Evolutionary conservation across 306 rosid species (phyloP).

Genomic region (Hylodesmum podocarpum): DNA sequence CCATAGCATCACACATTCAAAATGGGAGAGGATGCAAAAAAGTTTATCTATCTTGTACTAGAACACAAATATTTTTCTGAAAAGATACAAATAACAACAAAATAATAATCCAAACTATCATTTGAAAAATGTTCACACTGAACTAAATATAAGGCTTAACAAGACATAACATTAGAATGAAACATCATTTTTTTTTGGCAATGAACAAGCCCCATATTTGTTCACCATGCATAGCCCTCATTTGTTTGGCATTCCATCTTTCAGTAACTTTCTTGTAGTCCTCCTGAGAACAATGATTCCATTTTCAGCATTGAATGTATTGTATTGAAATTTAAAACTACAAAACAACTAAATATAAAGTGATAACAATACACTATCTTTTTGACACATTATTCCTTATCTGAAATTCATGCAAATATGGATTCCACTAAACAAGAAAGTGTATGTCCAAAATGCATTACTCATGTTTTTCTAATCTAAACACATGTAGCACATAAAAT

Average conservation of each 20-base stretch:
- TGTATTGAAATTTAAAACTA: not conserved
- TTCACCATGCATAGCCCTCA: constrained; percentile 56
- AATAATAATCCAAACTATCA: constrained; percentile 6
- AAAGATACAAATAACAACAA: not conserved
- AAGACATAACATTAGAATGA: not conserved
- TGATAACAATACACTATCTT: not conserved
- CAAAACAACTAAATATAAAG: not conserved
- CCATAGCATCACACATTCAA: not conserved
- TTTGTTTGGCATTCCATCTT: constrained; percentile 66
- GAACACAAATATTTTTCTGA: not conserved
- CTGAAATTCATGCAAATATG: not conserved
- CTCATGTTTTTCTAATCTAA: not conserved
- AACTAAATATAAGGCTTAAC: not conserved
- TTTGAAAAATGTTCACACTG: not conserved
- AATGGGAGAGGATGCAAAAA: constrained; percentile 8
- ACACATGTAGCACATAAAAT: not conserved
- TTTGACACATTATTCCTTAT: not conserved
- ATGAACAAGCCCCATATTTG: constrained; percentile 71
- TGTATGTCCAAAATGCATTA: too few species aligned
- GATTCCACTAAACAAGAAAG: not conserved
- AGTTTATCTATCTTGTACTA: not conserved
- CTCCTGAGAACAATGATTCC: constrained; percentile 38
- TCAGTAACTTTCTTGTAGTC: constrained; percentile 55
- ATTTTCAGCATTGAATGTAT: constrained; percentile 3
- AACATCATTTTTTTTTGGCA: constrained; percentile 66